Evolutionary conservation across 2,329 filamentous ascomycete species (phyloP).

Genomic region (Hypoxylon sp.): DNA sequence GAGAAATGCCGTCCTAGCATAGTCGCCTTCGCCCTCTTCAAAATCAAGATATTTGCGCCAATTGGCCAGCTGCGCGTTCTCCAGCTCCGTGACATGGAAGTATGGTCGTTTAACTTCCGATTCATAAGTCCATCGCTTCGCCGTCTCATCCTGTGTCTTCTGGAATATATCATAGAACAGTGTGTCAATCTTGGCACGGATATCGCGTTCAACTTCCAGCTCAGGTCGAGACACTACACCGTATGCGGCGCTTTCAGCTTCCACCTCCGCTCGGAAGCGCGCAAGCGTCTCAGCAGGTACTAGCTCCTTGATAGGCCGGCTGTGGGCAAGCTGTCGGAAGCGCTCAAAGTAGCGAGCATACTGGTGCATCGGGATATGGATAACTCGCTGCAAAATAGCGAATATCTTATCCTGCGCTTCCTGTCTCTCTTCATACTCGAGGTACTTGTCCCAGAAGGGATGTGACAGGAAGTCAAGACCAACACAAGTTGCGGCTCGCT

Average conservation of each 20-base stretch:
- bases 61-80: constrained; percentile 85
- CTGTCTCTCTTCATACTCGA: constrained; percentile 94
- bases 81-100: constrained; percentile 95
- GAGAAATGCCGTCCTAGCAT: constrained; percentile 80
- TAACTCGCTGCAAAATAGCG: constrained; percentile 83
- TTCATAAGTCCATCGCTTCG: constrained; percentile 94
- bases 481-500: constrained; percentile 86
- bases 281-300: constrained; percentile 77
- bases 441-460: constrained; percentile 98
- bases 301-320: constrained; percentile 80
- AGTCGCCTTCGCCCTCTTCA: constrained; percentile 88
- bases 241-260: constrained; percentile 71
- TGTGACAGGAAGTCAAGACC: constrained; percentile 95
- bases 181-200: constrained; percentile 84
- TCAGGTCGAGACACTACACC: constrained; percentile 73
- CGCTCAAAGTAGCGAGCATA: constrained; percentile 96
- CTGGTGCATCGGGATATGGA: constrained; percentile 94
- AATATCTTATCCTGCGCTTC: constrained; percentile 90
- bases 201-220: constrained; percentile 84
- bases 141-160: constrained; percentile 87
- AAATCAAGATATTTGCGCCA: constrained; percentile 98
- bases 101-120: constrained; percentile 95
- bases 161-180: constrained; percentile 86
- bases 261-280: constrained; percentile 79
- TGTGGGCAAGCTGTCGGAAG: constrained; percentile 83